phyloP scores from a whole-genome alignment of 176 grass and related monocot genomes.

The Phragmites australis region DNA sequence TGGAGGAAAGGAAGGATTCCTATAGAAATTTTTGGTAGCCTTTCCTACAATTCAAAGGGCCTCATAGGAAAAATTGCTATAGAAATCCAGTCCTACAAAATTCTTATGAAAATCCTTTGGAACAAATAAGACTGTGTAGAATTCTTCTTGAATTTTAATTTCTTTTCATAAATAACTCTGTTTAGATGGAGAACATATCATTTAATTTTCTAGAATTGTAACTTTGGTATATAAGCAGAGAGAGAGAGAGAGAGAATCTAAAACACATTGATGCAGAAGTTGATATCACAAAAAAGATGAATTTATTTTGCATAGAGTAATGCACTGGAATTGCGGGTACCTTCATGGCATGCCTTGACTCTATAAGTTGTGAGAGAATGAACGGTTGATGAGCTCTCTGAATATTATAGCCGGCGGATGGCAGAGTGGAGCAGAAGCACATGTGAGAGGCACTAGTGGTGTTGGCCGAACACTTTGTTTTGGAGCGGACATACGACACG shows the following conservation, averaged over 20 bases:
- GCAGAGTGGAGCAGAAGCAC: slow-evolving; percentile 23
- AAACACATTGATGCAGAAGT: neutral
- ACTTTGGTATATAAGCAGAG: neutral
- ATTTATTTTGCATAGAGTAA: neutral
- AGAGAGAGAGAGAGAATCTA: neutral
- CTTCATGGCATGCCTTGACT: neutral
- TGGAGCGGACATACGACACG: slow-evolving; percentile 20
- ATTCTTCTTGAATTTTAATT: neutral
- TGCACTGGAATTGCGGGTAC: neutral
- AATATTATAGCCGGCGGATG: neutral
- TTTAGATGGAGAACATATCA: too few relatives aligned
- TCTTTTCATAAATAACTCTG: too few relatives aligned
- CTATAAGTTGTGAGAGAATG: neutral
- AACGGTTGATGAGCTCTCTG: neutral
- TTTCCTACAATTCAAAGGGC: too few relatives aligned
- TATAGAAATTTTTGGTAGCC: too few relatives aligned
- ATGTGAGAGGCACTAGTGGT: neutral
- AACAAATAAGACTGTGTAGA: too few relatives aligned
- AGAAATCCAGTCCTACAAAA: too few relatives aligned
- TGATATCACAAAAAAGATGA: neutral
- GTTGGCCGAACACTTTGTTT: too few relatives aligned
- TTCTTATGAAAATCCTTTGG: too few relatives aligned
- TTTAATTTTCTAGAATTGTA: neutral
- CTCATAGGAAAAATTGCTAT: too few relatives aligned
- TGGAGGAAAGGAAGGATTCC: too few relatives aligned